Base-by-base conservation (phyloP, 495 filamentous ascomycete species). In the Xylaria grammica region DNA sequence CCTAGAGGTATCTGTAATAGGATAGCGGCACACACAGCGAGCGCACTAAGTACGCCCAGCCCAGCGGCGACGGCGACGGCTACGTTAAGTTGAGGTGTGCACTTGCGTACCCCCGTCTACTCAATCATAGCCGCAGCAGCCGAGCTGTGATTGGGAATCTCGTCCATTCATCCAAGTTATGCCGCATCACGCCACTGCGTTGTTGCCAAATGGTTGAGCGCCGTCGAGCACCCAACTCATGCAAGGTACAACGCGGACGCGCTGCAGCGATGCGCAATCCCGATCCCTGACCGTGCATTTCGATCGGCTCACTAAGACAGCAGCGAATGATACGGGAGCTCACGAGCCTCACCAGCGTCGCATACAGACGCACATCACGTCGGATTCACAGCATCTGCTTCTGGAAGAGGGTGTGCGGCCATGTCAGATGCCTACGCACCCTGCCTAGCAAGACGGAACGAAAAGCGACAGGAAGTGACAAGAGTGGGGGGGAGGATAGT, bases 371-470 rank as follows among this genome's bases (percentile, higher is more conserved):
- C 63, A 26, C 46, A 63, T 38, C 38, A 66, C 30, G 55, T 44
- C 56, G 63, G 58, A 62, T 52, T 26, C 64, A 68, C 67, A 45
- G 67, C 60, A 66, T 51, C 65, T 64, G 60, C 55, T 27, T 22
- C n/a, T 59, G 30, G 46, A 52, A 68, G 62, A 63, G 27, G 55
- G 63, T 50, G 56, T 72, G 69, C 58, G 60, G 30, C 56, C 69
- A 63, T 72, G 72, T 74, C 72, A 74, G 72, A 74, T 74, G 72
- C 60, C 60, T 55, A n/a, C 3, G 53, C 27, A 24, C 11, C 40
- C 64, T 67, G 65, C 64, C 60, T 65, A 48, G 57, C 67, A 46
- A 22, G 56, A 59, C 40, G 7, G 46, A 17, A 34, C 27, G n/a
- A 32, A 15, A 3, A 48, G 42, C 19, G 44, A 59, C 55, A 46